Evolutionary conservation across 2,329 filamentous ascomycete species (phyloP).

Genomic region (Sporothrix mexicana): DNA sequence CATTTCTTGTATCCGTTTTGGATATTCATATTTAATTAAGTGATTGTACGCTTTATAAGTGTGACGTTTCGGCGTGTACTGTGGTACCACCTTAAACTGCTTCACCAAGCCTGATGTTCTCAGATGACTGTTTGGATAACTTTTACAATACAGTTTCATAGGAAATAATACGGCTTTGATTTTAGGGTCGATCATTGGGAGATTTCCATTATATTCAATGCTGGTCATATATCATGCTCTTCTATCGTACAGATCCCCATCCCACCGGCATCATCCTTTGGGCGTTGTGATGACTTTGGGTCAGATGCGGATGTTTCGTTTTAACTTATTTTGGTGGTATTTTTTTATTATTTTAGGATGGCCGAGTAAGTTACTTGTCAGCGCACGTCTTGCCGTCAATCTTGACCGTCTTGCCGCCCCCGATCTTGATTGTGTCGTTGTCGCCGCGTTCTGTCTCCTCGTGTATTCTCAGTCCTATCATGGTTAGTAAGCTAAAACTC

Average conservation of each 20-base stretch:
- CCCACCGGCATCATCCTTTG: neutral
- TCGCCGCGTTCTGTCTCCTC: slow-evolving; percentile 89
- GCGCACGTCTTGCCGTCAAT: slow-evolving; percentile 45
- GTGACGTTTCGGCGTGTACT: too few species aligned
- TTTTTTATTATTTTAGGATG: neutral
- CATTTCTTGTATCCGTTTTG: too few species aligned
- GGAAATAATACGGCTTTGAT: too few species aligned
- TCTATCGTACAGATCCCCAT: slow-evolving; percentile 8
- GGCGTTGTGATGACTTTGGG: too few species aligned
- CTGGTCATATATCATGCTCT: slow-evolving; percentile 10
- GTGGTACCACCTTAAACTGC: too few species aligned
- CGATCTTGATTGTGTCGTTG: slow-evolving; percentile 85
- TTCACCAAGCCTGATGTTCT: too few species aligned
- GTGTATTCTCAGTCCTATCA: slow-evolving; percentile 81
- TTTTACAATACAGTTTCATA: too few species aligned
- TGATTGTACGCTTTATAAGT: too few species aligned
- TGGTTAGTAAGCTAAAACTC: neutral
- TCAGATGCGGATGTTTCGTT: neutral
- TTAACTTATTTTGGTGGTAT: neutral
- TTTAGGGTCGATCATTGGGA: too few species aligned
- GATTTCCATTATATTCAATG: neutral
- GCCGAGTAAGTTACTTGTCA: slow-evolving; percentile 36
- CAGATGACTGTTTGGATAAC: too few species aligned
- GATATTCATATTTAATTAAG: too few species aligned
- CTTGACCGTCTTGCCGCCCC: slow-evolving; percentile 46